phyloP scores from a whole-genome alignment of 2,329 filamentous ascomycete species.

The Celoporthe dispersa region DNA sequence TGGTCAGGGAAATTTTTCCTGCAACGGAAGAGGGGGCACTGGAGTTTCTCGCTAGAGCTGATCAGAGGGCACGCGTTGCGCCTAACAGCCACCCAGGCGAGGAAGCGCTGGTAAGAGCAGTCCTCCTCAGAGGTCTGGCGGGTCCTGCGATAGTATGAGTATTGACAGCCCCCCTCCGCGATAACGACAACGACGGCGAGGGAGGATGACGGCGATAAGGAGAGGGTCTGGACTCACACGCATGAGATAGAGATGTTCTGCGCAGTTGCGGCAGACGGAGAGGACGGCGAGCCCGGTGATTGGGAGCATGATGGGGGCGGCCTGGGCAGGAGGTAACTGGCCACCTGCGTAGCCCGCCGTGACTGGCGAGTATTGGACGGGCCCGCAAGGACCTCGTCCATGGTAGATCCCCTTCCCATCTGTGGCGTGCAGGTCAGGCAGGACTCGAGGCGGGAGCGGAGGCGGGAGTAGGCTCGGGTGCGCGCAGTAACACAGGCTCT shows the following conservation, averaged over 20 bases:
- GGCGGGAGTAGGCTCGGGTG: not conserved
- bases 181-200: not conserved
- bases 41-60: conserved; percentile 51
- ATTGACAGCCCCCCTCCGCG: not conserved
- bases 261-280: conserved; percentile 11
- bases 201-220: not conserved
- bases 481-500: not conserved
- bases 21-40: conserved; percentile 58
- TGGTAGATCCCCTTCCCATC: conserved; percentile 24
- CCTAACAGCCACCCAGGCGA: conserved; percentile 60
- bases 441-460: not conserved
- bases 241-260: conserved; percentile 25
- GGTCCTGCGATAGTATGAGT: conserved; percentile 40
- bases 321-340: not conserved
- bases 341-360: conserved; percentile 7
- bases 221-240: conserved; percentile 18
- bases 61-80: conserved; percentile 55
- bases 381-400: conserved; percentile 25
- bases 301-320: conserved; percentile 12
- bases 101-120: conserved; percentile 58
- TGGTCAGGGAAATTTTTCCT: conserved; percentile 54
- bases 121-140: conserved; percentile 51
- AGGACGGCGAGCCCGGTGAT: conserved; percentile 13
- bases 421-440: not conserved
- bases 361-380: conserved; percentile 19